Conservation (phyloP, 2,329 filamentous ascomycete genomes). For the Colletotrichum karsti region DNA sequence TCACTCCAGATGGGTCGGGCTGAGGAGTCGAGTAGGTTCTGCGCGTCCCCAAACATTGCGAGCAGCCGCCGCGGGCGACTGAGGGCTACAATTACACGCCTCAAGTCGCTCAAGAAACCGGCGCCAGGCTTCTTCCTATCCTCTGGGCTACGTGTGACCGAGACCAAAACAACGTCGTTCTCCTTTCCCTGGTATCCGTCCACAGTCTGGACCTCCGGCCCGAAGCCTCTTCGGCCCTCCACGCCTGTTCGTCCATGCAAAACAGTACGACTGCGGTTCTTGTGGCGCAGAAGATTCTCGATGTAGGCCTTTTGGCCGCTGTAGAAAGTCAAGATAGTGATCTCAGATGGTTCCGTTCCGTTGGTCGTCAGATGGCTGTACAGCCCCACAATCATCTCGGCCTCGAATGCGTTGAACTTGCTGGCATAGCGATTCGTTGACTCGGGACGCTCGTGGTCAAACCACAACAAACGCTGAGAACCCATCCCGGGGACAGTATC, state of each 20-base stretch:
- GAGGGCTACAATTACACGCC: slow-evolving; percentile 66
- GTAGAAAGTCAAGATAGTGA: slow-evolving; percentile 89
- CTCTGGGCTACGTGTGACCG: slow-evolving; percentile 77
- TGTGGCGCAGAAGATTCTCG: slow-evolving; percentile 50
- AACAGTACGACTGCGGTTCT: background rate
- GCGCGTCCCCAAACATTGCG: slow-evolving; percentile 84
- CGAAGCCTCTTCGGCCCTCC: slow-evolving; percentile 35
- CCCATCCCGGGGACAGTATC: slow-evolving; percentile 55
- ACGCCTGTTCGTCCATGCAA: background rate
- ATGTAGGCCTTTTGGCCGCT: slow-evolving; percentile 81
- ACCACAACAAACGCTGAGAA: slow-evolving; percentile 42
- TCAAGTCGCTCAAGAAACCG: slow-evolving; percentile 76
- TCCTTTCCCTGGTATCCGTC: slow-evolving; percentile 94
- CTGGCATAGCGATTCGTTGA: slow-evolving; percentile 69
- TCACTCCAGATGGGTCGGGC: slow-evolving; percentile 55
- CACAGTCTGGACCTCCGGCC: slow-evolving; percentile 65
- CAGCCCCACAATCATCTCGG: slow-evolving; percentile 78
- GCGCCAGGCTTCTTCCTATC: slow-evolving; percentile 53
- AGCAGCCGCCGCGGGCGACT: slow-evolving; percentile 80
- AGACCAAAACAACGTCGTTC: slow-evolving; percentile 84
- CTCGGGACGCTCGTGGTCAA: slow-evolving; percentile 68
- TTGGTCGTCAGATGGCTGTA: slow-evolving; percentile 78
- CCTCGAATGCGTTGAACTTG: slow-evolving; percentile 75
- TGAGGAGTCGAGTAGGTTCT: slow-evolving; percentile 50
- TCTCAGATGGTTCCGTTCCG: slow-evolving; percentile 64